Base-by-base conservation (phyloP, 495 filamentous ascomycete species). In the Gamarada debralockiae region DNA sequence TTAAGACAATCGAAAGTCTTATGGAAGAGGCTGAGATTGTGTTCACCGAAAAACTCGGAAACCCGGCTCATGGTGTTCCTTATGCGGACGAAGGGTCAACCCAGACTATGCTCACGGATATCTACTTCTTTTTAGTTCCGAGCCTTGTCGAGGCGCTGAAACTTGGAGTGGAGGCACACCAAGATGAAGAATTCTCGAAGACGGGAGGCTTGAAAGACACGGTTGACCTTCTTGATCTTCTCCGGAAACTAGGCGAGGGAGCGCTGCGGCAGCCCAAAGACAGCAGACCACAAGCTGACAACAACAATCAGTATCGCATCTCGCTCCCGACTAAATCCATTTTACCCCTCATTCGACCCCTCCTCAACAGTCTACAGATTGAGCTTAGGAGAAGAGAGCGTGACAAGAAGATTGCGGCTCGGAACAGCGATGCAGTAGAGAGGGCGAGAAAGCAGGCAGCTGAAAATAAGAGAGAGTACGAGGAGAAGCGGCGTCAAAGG, bases 81-180 rank as follows among this genome's bases (percentile, higher is more conserved):
- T 10, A 29, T n/a, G n/a, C n/a, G n/a, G n/a, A n/a, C n/a, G n/a
- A n/a, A n/a, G 2, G 2, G 33, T n/a, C n/a, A n/a, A 48, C 27
- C 5, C 13, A n/a, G 27, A 34, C 24, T 1, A 24, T 51, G 17
- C 40, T 53, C 15, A 6, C 17, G 5, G 27, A 46, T 38, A 1
- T 53, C 13, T 53, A 53, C 31, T 46, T 44, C 41, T 2, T 21
- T 37, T 4, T 53, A 1, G 1, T 53, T 22, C 50, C 50, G 9
- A 15, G 10, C 6, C n/a, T 46, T 17, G 3, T 53, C 8, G 24
- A 40, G 27, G 24, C 25, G 38, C 34, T 53, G 12, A 38, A 46
- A 33, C 12, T 38, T 8, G 51, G 14, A 22, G 29, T 39, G 13
- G 43, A 53, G 12, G 34, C 21, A 21, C 27, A 31, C 25, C 20